Evolutionary conservation across 2,329 filamentous ascomycete species (phyloP).

Genomic region (Ophiocordyceps camponoti-leonardi): DNA sequence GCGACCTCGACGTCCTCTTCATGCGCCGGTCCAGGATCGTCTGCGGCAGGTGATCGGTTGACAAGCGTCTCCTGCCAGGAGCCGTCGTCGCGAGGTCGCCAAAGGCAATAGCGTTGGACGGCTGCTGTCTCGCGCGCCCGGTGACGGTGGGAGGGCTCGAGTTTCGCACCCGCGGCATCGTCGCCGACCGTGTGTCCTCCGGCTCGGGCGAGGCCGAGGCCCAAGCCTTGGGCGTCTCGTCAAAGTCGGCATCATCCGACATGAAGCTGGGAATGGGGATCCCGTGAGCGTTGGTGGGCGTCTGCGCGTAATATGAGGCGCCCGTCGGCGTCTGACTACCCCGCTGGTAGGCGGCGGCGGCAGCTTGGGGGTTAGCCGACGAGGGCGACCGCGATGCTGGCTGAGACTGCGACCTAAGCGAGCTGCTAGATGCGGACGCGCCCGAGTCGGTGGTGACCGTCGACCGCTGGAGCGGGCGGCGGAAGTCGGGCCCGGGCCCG

Average conservation of each 20-base stretch:
- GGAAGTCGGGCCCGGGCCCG: slow-evolving; percentile 30
- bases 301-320: slow-evolving; percentile 15
- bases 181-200: slow-evolving; percentile 21
- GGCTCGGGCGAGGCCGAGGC: slow-evolving; percentile 27
- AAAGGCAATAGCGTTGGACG: slow-evolving; percentile 24
- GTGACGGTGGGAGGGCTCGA: slow-evolving; percentile 9
- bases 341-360: slow-evolving; percentile 9
- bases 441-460: slow-evolving; percentile 30
- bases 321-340: slow-evolving; percentile 18
- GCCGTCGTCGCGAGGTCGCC: slow-evolving; percentile 25
- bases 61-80: slow-evolving; percentile 27
- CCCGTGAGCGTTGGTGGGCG: slow-evolving; percentile 27
- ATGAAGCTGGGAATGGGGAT: slow-evolving; percentile 37
- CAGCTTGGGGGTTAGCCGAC: slow-evolving; percentile 9
- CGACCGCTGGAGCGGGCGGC: slow-evolving; percentile 39
- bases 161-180: slow-evolving; percentile 11
- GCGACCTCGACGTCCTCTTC: slow-evolving; percentile 35
- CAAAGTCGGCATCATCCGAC: slow-evolving; percentile 33
- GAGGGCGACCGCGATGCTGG: slow-evolving; percentile 33
- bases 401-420: slow-evolving; percentile 50
- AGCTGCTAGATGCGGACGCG: slow-evolving; percentile 29
- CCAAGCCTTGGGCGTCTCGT: slow-evolving; percentile 22
- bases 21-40: slow-evolving; percentile 35
- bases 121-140: slow-evolving; percentile 6
- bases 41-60: slow-evolving; percentile 36